phyloP scores from a whole-genome alignment of 2,329 filamentous ascomycete species.

The Nigrospora sphaerica region DNA sequence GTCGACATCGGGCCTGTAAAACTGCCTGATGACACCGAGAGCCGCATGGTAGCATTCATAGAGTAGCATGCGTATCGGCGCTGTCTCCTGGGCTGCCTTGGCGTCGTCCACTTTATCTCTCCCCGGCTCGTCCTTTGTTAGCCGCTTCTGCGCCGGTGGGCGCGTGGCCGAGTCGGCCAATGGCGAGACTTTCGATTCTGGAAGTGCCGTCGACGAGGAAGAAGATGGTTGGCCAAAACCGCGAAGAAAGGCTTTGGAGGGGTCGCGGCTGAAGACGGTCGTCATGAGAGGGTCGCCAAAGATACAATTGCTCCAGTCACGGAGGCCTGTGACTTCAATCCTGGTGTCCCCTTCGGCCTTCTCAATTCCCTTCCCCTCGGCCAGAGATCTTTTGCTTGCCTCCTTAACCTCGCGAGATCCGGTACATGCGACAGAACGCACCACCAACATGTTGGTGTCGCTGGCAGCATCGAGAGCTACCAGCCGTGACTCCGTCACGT shows the following conservation, averaged over 20 bases:
- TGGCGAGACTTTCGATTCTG: too few species aligned
- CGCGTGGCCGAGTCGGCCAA: background rate
- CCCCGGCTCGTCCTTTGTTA: background rate
- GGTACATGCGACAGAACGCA: constrained; percentile 3
- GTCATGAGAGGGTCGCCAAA: constrained; percentile 55
- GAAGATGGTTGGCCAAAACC: constrained; percentile 28
- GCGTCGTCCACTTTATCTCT: constrained; percentile 13
- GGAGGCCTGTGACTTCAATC: constrained; percentile 40
- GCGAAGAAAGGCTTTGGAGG: constrained; percentile 35
- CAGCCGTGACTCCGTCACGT: constrained; percentile 42
- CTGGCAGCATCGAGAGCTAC: constrained; percentile 47
- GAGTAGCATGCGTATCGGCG: constrained; percentile 40
- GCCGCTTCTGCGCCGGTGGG: too few species aligned
- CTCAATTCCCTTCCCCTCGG: constrained; percentile 2
- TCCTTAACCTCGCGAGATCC: constrained; percentile 1
- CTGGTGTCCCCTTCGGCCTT: constrained; percentile 1
- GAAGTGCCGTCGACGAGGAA: background rate
- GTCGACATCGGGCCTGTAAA: constrained; percentile 42
- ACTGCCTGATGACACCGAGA: constrained; percentile 44
- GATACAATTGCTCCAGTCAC: constrained; percentile 50
- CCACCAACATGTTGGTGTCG: constrained; percentile 42
- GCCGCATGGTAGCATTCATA: constrained; percentile 53
- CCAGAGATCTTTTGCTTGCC: background rate
- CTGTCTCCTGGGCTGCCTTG: constrained; percentile 36
- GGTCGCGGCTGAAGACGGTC: constrained; percentile 36